Evolutionary conservation across 2,329 filamentous ascomycete species (phyloP).

Genomic region (Fusarium foetens): DNA sequence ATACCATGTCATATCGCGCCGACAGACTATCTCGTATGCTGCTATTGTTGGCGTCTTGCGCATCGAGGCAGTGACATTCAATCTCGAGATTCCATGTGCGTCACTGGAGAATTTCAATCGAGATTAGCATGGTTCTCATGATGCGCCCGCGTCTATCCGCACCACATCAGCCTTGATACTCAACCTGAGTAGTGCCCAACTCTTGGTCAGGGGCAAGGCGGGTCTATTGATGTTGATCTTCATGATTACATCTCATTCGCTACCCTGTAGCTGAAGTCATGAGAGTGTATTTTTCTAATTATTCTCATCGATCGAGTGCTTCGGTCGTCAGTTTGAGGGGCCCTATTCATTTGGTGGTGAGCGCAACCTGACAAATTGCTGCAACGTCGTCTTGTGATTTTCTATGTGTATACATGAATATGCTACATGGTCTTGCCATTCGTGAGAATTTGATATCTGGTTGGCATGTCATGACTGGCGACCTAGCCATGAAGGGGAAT

Average conservation of each 20-base stretch:
- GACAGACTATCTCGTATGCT: constrained; percentile 21
- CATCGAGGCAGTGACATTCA: constrained; percentile 20
- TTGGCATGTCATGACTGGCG: background rate
- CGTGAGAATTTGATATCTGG: background rate
- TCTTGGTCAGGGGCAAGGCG: constrained; percentile 26
- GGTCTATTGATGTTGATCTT: constrained; percentile 22
- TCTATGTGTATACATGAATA: background rate
- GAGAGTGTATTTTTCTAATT: background rate
- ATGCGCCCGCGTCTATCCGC: constrained; percentile 5
- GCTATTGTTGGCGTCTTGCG: constrained; percentile 14
- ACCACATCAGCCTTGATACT: constrained; percentile 13
- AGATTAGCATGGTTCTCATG: constrained; percentile 8
- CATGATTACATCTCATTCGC: background rate
- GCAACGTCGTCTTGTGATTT: background rate
- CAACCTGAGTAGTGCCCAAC: constrained; percentile 13
- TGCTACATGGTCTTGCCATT: too few relatives aligned
- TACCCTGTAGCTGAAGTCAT: constrained; percentile 26
- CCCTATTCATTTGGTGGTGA: background rate
- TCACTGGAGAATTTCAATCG: constrained; percentile 36
- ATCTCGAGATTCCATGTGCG: constrained; percentile 16
- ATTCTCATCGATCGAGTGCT: background rate
- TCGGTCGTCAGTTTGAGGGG: background rate
- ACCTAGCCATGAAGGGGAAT: background rate
- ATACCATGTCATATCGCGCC: constrained; percentile 5
- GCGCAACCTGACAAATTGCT: background rate